phyloP scores from a whole-genome alignment of 495 filamentous ascomycete species.

The Penicillium pancosmium region DNA sequence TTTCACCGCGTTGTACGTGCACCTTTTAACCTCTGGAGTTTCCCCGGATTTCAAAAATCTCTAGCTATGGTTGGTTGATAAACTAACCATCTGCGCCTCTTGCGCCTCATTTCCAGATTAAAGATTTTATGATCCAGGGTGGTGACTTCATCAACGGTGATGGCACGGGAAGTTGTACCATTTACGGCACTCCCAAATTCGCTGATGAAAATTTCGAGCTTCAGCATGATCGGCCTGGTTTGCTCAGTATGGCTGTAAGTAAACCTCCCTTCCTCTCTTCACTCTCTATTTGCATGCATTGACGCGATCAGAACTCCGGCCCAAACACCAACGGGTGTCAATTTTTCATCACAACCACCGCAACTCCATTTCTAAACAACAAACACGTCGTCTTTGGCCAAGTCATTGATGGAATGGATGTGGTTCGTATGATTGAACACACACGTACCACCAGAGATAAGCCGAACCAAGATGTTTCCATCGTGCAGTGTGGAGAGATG shows the following conservation, averaged over 20 bases:
- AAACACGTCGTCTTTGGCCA: constrained; percentile 97
- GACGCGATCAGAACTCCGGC: constrained; percentile 71
- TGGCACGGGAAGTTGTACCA: constrained; percentile 84
- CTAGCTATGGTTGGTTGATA: too few relatives aligned
- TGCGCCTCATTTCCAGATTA: constrained; percentile 61
- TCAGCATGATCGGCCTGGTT: constrained; percentile 75
- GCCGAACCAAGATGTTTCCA: constrained; percentile 81
- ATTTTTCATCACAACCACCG: constrained; percentile 92
- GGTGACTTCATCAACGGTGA: constrained; percentile 96
- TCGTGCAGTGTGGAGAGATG: constrained; percentile 90
- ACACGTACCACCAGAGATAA: constrained; percentile 80
- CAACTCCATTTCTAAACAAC: constrained; percentile 85
- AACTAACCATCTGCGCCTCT: neutral
- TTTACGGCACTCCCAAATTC: constrained; percentile 84
- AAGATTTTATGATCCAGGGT: constrained; percentile 96
- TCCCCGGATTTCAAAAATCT: too few relatives aligned
- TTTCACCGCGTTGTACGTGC: constrained; percentile 88
- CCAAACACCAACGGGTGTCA: constrained; percentile 94
- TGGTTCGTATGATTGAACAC: constrained; percentile 86
- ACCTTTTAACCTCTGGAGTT: neutral
- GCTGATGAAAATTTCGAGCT: constrained; percentile 86
- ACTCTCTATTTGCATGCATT: neutral
- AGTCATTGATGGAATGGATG: constrained; percentile 87
- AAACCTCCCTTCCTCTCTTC: neutral
- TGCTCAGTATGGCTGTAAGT: constrained; percentile 92